Percentiles rank a stretch among this genome's conserved stretches.
phyloP scores from a whole-genome alignment of 805 yeast genomes.

The Brettanomyces anomalus region DNA sequence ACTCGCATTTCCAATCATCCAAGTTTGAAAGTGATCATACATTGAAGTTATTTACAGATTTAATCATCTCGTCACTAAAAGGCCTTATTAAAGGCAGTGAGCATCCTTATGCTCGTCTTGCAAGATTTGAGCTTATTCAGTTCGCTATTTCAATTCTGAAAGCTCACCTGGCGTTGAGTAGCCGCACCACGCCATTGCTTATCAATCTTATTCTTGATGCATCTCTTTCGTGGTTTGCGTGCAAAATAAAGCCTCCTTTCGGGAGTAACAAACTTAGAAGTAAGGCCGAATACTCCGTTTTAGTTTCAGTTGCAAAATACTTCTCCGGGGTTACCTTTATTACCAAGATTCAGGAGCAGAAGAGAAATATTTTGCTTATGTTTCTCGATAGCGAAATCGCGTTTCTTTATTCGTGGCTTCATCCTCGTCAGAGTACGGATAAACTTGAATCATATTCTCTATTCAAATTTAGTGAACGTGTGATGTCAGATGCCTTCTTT shows the following conservation, averaged over 20 bases:
- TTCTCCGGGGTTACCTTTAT: slow-evolving; percentile 18
- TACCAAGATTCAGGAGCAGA: slow-evolving; percentile 29
- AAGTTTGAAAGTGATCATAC: slow-evolving; percentile 62
- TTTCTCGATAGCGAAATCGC: slow-evolving; percentile 73
- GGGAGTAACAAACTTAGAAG: slow-evolving; percentile 73
- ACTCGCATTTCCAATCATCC: slow-evolving; percentile 75
- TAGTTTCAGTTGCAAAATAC: slow-evolving; percentile 41
- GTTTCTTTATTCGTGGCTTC: slow-evolving; percentile 69
- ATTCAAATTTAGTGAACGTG: slow-evolving; percentile 29
- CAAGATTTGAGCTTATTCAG: slow-evolving; percentile 63
- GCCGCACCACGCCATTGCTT: slow-evolving; percentile 37
- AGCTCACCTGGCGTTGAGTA: slow-evolving; percentile 41
- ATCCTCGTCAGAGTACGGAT: slow-evolving; percentile 42
- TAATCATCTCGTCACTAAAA: slow-evolving; percentile 47
- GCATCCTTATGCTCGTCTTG: slow-evolving; percentile 74
- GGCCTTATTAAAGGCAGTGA: slow-evolving; percentile 50
- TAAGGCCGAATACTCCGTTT: slow-evolving; percentile 54
- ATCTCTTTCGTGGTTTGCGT: slow-evolving; percentile 70
- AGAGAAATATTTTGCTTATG: slow-evolving; percentile 45
- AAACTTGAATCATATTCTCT: slow-evolving; percentile 28
- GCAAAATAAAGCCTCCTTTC: slow-evolving; percentile 60
- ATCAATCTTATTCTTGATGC: slow-evolving; percentile 51
- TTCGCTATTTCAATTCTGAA: slow-evolving; percentile 59
- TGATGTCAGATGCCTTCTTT: slow-evolving; percentile 49
- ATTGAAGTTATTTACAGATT: slow-evolving; percentile 57